phyloP scores from a whole-genome alignment of 2,329 filamentous ascomycete genomes.

The Coniochaeta hoffmannii region DNA sequence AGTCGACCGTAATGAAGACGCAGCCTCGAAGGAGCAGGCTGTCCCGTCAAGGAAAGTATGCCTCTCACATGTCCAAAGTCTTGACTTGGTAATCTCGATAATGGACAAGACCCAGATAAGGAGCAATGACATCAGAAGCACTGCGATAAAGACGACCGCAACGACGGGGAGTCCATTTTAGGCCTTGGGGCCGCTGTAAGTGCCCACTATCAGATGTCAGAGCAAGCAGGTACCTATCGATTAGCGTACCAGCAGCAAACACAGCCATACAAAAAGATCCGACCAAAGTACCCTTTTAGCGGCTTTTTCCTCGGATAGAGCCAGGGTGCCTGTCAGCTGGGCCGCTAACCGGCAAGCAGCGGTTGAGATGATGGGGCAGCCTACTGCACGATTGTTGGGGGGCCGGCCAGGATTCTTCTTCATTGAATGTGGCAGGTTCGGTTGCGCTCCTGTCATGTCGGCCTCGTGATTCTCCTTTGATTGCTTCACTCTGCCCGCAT shows the following conservation, averaged over 20 bases:
- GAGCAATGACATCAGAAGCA: background rate
- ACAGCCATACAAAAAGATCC: background rate
- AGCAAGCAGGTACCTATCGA: background rate
- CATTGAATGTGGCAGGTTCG: background rate
- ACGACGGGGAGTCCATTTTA: background rate
- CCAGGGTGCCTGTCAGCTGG: conserved; percentile 1
- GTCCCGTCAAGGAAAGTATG: no score
- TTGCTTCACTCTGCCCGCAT: no score
- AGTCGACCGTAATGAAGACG: no score
- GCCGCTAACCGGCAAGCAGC: background rate
- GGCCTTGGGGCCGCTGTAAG: background rate
- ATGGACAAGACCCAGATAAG: background rate
- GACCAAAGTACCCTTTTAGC: background rate
- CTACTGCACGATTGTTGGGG: conserved; percentile 1
- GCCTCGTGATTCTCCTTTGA: conserved; percentile 1
- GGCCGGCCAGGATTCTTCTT: no score
- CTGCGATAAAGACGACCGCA: background rate
- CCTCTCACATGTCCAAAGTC: no score
- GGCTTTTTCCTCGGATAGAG: background rate
- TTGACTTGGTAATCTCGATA: no score
- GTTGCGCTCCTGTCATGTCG: background rate
- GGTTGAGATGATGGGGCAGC: background rate
- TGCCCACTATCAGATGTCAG: background rate
- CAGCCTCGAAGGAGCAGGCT: no score
- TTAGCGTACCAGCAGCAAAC: background rate